Base-by-base conservation (phyloP, 2,329 filamentous ascomycete genomes). In the Zasmidium citrigriseum region DNA sequence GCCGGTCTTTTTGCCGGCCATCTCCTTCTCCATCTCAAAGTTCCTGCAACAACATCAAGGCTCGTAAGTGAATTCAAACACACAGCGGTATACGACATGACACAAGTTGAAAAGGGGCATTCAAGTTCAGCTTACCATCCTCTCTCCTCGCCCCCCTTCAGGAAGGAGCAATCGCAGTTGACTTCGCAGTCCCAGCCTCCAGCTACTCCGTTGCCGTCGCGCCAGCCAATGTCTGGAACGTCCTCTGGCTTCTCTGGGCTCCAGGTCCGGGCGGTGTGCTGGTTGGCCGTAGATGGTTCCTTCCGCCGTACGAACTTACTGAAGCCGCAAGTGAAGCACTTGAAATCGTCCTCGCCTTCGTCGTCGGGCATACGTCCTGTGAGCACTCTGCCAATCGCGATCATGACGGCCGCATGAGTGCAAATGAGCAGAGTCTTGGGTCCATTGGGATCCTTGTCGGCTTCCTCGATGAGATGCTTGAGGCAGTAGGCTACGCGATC, bases 401-500 rank as follows among this genome's bases (percentile, higher is more conserved):
- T 97, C 68, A 98, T 84, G 11, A 88, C 86, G 3, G 95, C 95
- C 1, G 95, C 95, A 77, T 99, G 95, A 1, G 90, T 89, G 76
- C 91, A 96, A 41, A 99, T 81, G 44, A 97, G 75, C 22, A 96
- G 81, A 0, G 90, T 83, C 67, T 84, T 86, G 29, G 81, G 79
- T 41, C 83, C 80, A n/a, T 86, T 84, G 50, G 89, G 79, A 50
- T 85, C 82, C 5, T 73, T 70, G 70, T 97, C 92, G 59, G 90
- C 86, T 54, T 86, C 82, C 24, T 83, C 80, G 65, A 97, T 88
- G 65, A 97, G 86, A 48, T 82, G 82, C 46, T 84, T 78, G 45
- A 96, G 76, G 1, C 88, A 85, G 47, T 84, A 85, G 3, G 90
- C 89, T 24, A 93, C 81, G 41, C 95, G 87, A 68, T 91, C 83